Evolutionary conservation across 2,329 filamentous ascomycete genomes (phyloP).

Genomic region (Leptographium radiaticola): DNA sequence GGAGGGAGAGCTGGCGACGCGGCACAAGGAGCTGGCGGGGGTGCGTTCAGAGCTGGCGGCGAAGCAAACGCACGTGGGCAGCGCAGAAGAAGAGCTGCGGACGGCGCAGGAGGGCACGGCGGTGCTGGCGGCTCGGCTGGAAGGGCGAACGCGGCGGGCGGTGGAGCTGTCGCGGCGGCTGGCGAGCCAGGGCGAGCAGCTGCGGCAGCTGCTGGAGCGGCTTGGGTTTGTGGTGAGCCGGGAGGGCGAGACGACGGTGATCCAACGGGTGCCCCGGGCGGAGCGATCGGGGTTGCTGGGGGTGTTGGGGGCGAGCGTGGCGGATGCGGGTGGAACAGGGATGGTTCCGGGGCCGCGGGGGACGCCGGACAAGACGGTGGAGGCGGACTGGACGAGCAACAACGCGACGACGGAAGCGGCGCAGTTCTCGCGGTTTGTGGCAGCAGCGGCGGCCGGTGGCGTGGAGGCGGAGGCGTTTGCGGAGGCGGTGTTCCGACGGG

Average conservation of each 20-base stretch:
- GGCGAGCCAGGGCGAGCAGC: conserved; percentile 70
- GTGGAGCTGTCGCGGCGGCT: conserved; percentile 76
- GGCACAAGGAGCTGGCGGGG: conserved; percentile 44
- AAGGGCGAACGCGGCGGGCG: conserved; percentile 57
- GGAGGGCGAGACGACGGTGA: conserved; percentile 57
- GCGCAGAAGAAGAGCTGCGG: conserved; percentile 53
- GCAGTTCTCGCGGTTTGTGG: conserved; percentile 64
- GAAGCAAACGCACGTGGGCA: conserved; percentile 61
- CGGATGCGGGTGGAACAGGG: too few relatives aligned
- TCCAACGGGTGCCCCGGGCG: conserved; percentile 56
- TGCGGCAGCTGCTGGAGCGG: conserved; percentile 73
- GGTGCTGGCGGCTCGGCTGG: conserved; percentile 44
- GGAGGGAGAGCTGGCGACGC: conserved; percentile 31
- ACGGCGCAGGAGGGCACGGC: conserved; percentile 45
- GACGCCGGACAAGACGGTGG: neutral
- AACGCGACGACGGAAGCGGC: conserved; percentile 53
- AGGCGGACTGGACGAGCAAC: conserved; percentile 24
- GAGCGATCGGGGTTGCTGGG: conserved; percentile 45
- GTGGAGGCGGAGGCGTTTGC: conserved; percentile 78
- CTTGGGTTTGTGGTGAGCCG: conserved; percentile 73
- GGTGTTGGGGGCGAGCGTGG: conserved; percentile 16
- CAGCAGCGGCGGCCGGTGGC: conserved; percentile 52
- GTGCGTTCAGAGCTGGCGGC: conserved; percentile 54
- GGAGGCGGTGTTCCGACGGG: conserved; percentile 74
- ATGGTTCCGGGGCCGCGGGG: neutral